phyloP scores from a whole-genome alignment of 441 rosid species.

The Aleurites moluccanus region DNA sequence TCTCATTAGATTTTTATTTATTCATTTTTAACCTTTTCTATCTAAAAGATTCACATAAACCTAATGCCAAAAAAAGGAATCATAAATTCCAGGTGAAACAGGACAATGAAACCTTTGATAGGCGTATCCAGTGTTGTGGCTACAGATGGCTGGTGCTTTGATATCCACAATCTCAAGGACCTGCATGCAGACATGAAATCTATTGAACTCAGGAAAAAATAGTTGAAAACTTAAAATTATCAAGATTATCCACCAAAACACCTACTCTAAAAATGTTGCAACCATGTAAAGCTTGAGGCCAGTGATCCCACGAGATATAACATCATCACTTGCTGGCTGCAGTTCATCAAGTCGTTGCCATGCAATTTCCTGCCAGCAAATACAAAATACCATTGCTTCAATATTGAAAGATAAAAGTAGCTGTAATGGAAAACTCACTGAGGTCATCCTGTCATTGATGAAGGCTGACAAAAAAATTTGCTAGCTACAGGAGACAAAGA shows the following conservation, averaged over 20 bases:
- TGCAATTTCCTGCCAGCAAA: conserved; percentile 75
- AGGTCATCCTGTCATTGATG: not conserved
- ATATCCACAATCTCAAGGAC: conserved; percentile 70
- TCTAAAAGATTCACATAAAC: not conserved
- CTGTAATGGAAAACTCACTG: not conserved
- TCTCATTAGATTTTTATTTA: not conserved
- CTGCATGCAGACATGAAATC: conserved; percentile 42
- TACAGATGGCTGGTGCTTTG: conserved; percentile 54
- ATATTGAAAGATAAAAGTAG: not conserved
- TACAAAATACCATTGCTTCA: conserved; percentile 15
- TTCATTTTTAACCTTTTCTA: not conserved
- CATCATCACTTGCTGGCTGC: conserved; percentile 67
- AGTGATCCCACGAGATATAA: conserved; percentile 80
- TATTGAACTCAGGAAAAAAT: not conserved
- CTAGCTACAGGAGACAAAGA: not conserved
- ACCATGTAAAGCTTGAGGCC: conserved; percentile 98
- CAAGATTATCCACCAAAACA: conserved; percentile 18
- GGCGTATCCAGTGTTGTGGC: conserved; percentile 65
- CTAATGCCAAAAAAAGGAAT: not conserved
- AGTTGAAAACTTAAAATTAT: not conserved
- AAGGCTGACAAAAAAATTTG: not conserved
- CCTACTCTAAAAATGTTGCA: conserved; percentile 89
- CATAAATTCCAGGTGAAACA: conserved; percentile 3
- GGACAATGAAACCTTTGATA: conserved; percentile 53
- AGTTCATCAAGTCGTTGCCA: conserved; percentile 95